Conservation (phyloP, 805 yeast species). For the Candida pseudoglaebosa region DNA sequence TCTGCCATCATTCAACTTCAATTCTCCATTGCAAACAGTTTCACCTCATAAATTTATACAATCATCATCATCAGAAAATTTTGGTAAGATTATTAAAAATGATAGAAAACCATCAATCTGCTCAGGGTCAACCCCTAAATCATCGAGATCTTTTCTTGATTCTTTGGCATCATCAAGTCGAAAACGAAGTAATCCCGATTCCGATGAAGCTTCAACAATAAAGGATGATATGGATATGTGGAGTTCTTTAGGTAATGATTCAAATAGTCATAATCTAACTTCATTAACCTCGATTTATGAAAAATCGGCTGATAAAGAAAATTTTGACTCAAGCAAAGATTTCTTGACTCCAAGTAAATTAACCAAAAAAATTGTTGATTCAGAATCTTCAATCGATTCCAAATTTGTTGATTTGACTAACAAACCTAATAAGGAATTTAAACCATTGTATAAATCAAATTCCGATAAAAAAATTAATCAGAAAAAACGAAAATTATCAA, state of each 20-base stretch:
- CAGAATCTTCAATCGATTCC: neutral
- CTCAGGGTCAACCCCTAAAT: constrained; percentile 4
- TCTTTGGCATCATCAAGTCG: constrained; percentile 2
- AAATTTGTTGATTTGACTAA: neutral
- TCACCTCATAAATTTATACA: constrained; percentile 35
- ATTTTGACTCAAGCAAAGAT: neutral
- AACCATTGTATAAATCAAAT: neutral
- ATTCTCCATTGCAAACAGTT: constrained; percentile 30
- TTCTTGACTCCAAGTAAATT: constrained; percentile 35
- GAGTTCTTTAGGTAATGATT: constrained; percentile 5
- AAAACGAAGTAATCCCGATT: neutral
- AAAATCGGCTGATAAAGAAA: constrained; percentile 9
- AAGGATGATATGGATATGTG: constrained; percentile 3
- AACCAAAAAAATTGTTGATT: constrained; percentile 7
- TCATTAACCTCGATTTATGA: constrained; percentile 25
- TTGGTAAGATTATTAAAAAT: constrained; percentile 12
- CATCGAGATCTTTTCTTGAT: constrained; percentile 4
- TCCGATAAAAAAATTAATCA: constrained; percentile 3
- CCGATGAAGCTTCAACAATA: constrained; percentile 3
- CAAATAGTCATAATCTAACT: constrained; percentile 9
- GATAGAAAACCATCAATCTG: neutral
- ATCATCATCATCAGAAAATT: constrained; percentile 18
- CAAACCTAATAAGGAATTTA: neutral
- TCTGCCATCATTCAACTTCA: constrained; percentile 41
- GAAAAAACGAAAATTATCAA: constrained; percentile 14